Evolutionary conservation across 2,329 filamentous ascomycete genomes (phyloP).

Genomic region (Rhexocercosporidium sp.): DNA sequence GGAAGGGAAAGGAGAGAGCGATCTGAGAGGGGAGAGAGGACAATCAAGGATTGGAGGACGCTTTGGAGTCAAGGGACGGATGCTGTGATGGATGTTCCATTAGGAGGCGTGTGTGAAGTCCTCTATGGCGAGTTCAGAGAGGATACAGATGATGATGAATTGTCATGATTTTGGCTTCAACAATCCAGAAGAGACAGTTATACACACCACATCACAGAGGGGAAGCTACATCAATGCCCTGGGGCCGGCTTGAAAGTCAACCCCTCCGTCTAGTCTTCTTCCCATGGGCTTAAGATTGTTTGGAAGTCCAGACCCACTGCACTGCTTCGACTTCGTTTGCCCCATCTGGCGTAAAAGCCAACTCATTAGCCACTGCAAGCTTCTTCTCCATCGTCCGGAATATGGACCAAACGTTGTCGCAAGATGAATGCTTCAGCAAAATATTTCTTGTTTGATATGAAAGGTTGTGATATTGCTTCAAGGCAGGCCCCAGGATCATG

Average conservation of each 20-base stretch:
- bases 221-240: not conserved
- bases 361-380: no score
- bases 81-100: conserved; percentile 94
- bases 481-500: no score
- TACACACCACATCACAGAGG: not conserved
- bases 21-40: conserved; percentile 19
- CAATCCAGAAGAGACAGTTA: not conserved
- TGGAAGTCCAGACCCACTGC: no score
- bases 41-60: conserved; percentile 67
- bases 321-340: no score
- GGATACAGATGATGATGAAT: conserved; percentile 30
- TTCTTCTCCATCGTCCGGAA: no score
- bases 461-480: no score
- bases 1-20: conserved; percentile 45
- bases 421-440: no score
- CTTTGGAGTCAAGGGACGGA: conserved; percentile 94
- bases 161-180: not conserved
- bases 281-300: no score
- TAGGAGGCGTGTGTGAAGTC: conserved; percentile 94
- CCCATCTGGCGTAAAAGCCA: no score
- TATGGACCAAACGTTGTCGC: no score
- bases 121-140: conserved; percentile 73
- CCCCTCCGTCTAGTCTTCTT: no score
- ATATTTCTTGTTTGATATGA: no score
- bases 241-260: not conserved